Evolutionary conservation across 2,329 filamentous ascomycete genomes (phyloP).

Genomic region (Colletotrichum euphorbiae): DNA sequence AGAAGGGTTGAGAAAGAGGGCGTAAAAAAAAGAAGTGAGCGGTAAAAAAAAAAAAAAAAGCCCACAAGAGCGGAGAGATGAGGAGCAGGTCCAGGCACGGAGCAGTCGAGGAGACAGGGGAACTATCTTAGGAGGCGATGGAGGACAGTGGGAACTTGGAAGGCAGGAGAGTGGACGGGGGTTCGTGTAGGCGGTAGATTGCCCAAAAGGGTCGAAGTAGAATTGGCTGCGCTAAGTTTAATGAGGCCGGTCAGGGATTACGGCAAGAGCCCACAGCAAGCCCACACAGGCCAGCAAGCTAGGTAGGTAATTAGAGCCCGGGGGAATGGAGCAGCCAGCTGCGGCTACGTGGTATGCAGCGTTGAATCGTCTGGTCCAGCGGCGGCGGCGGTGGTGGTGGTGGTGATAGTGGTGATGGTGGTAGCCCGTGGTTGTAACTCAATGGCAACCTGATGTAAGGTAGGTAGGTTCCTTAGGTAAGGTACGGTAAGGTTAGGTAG

Average conservation of each 20-base stretch:
- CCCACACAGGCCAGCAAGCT: slow-evolving; percentile 28
- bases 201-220: slow-evolving; percentile 50
- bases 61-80: slow-evolving; percentile 28
- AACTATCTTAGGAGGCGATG: slow-evolving; percentile 14
- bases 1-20: slow-evolving; percentile 43
- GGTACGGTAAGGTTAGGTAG: no score
- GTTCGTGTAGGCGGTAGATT: slow-evolving; percentile 49
- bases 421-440: background rate
- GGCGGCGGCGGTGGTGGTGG: background rate
- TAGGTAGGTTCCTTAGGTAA: no score
- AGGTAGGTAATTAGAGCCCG: slow-evolving; percentile 24
- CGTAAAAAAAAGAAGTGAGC: slow-evolving; percentile 19
- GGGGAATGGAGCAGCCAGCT: slow-evolving; percentile 40
- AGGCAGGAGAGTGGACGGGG: slow-evolving; percentile 43
- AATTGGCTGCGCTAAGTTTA: slow-evolving; percentile 56
- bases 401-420: background rate
- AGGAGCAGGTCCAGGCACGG: slow-evolving; percentile 29
- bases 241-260: slow-evolving; percentile 50
- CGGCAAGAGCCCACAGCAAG: slow-evolving; percentile 30
- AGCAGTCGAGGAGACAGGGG: slow-evolving; percentile 9
- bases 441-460: no score
- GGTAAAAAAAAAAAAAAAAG: slow-evolving; percentile 24
- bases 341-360: background rate
- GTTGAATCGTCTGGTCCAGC: no score
- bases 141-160: slow-evolving; percentile 37